Evolutionary conservation across 805 yeast genomes (phyloP), one percentile per base, ranked within the genome.

Genomic region (Candida awuae): DNA sequence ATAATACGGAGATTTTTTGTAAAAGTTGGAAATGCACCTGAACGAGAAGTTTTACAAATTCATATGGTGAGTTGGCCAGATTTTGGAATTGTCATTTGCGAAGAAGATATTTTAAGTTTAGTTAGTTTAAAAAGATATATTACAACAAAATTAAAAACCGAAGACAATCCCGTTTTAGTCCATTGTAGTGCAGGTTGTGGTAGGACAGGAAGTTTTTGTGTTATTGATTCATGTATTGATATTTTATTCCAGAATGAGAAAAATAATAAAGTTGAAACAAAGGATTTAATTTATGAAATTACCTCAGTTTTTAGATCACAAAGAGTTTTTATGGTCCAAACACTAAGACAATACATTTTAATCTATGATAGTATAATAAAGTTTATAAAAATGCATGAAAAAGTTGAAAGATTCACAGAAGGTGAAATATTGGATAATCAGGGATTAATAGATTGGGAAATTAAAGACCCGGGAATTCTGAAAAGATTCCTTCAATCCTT

Each of bases 131-230:
- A 61, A 38, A 41, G 55, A 8, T 46, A 41, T 23, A 40, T 62
- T 20, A 37, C 49, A 37, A 20, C 48, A 13, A 32, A 40, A 15
- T 46, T 50, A 8, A 25, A 45, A 12, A 13, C 28, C 13, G 37
- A 43, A 14, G 17, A 37, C 2, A 37, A 35, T 10, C 90, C 92
- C 16, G 69, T 78, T 6, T 55, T 86, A 33, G 84, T 83, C 19
- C 97, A 90, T 60, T 90, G 98, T 55, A 85, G 95, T 6, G 97
- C 97, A 1, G 98, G 98, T 0, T 87, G 95, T 54, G 98, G 98
- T 15, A 67, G 98, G 42, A 86, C 97, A 0, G 98, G 98, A 2
- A 84, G 95, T 2, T 81, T 80, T 54, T 76, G 87, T 45, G 75
- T 86, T 1, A 62, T 82, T 17, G 94, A 84, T 52, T 68, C 80